These are phyloP conservation scores for Solanum acaule DNA, from an alignment of 257 asterid genomes.

Conservation along the genomic window DNA sequence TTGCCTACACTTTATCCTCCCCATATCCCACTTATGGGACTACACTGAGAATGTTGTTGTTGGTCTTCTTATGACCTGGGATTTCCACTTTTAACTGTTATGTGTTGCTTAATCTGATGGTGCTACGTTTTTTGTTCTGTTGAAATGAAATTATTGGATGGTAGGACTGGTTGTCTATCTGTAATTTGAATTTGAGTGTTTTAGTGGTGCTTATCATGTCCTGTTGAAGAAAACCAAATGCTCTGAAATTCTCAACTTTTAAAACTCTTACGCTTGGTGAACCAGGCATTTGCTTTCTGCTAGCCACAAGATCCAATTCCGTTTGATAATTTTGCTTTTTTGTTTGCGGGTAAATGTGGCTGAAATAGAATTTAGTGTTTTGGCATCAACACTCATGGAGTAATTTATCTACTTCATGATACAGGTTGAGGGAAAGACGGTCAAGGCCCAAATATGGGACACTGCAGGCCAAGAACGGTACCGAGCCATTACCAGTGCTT, in stretches of 20 bases:
- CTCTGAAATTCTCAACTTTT: not conserved
- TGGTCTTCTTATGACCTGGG: not conserved
- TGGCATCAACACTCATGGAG: not conserved
- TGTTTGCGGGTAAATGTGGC: not conserved
- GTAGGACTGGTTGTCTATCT: not conserved
- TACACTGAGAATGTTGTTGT: not conserved
- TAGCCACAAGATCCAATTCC: not conserved
- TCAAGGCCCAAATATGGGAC: slow-evolving; percentile 12
- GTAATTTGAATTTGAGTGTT: not conserved
- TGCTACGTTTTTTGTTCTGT: not conserved
- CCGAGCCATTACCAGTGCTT: slow-evolving; percentile 12
- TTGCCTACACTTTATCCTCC: not conserved
- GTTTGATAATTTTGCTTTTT: not conserved
- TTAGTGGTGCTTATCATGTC: not conserved
- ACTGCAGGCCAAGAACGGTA: slow-evolving; percentile 13
- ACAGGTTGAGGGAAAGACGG: slow-evolving; percentile 9
- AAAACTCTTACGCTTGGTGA: not conserved
- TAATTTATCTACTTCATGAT: not conserved
- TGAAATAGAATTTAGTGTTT: not conserved
- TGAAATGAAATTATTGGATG: not conserved
- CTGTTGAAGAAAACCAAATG: not conserved
- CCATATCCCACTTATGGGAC: not conserved
- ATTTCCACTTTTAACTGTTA: not conserved
- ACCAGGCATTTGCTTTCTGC: not conserved
- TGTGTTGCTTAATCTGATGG: not conserved